Percentiles rank a stretch among this genome's conserved stretches.
phyloP scores from a whole-genome alignment of 768 basidiomycete species.

The Naganishia friedmannii region DNA sequence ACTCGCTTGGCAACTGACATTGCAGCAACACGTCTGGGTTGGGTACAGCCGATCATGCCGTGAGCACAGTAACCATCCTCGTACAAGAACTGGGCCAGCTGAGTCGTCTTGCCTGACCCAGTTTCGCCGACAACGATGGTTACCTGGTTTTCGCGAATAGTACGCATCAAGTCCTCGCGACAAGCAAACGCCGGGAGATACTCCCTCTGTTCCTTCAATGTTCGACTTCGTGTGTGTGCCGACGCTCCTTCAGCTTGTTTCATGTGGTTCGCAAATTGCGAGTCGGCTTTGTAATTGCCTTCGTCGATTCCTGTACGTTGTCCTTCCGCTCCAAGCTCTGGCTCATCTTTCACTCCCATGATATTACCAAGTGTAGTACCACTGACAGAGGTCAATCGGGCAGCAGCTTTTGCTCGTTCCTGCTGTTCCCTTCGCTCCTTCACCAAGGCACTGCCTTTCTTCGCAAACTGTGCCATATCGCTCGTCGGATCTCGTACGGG shows the following conservation, averaged over 20 bases:
- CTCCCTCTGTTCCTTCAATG: constrained; percentile 90
- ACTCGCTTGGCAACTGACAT: constrained; percentile 99
- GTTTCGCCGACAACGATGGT: constrained; percentile 97
- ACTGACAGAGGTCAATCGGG: constrained; percentile 85
- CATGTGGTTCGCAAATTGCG: constrained; percentile 93
- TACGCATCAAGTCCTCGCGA: constrained; percentile 82
- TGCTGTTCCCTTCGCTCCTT: constrained; percentile 95
- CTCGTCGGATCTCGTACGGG: constrained; percentile 89
- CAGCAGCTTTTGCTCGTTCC: constrained; percentile 87
- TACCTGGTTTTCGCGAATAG: constrained; percentile 93
- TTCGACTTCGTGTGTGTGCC: constrained; percentile 73
- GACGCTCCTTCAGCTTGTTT: constrained; percentile 69
- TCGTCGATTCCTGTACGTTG: constrained; percentile 53
- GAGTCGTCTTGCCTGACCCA: constrained; percentile 98
- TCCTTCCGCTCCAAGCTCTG: constrained; percentile 69
- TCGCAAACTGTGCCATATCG: constrained; percentile 92
- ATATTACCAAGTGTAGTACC: constrained; percentile 95
- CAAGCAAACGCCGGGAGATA: constrained; percentile 97
- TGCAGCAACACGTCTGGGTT: constrained; percentile 96
- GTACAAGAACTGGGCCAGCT: constrained; percentile 88
- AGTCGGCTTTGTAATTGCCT: constrained; percentile 77
- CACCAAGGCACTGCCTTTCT: constrained; percentile 91
- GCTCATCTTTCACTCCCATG: constrained; percentile 93
- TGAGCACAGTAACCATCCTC: constrained; percentile 91
- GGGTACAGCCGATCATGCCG: constrained; percentile 93